A percentile compares a stretch with the other conserved stretches of the same genome.
phyloP scores from a whole-genome alignment of 345 rosid species.

The Lenwebbia sp. region DNA sequence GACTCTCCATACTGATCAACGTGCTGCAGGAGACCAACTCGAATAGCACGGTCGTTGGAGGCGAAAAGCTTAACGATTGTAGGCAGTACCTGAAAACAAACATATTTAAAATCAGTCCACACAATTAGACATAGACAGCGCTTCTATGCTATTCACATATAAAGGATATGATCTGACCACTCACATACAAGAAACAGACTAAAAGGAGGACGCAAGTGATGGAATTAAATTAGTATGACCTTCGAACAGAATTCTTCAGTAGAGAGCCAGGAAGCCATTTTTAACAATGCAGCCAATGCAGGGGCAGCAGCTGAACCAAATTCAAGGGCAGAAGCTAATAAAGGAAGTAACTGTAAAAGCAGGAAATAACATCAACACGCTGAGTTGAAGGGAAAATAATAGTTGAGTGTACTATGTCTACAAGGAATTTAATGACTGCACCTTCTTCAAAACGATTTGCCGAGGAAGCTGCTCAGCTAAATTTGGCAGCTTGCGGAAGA shows the following conservation, averaged over 20 bases:
- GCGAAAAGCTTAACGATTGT: constrained; percentile 83
- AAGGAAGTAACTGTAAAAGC: constrained; percentile 79
- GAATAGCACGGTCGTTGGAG: constrained; percentile 87
- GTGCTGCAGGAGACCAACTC: constrained; percentile 93
- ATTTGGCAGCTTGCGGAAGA: constrained; percentile 96
- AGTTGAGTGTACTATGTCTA: background rate
- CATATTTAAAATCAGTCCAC: background rate
- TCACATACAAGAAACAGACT: background rate
- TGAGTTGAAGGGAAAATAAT: background rate
- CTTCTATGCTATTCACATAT: background rate
- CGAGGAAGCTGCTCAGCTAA: constrained; percentile 98
- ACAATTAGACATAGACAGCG: background rate
- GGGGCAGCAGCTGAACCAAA: constrained; percentile 98
- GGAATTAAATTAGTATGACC: constrained; percentile 25
- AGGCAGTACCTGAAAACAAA: constrained; percentile 59
- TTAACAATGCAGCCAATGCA: constrained; percentile 80
- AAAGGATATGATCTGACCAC: background rate
- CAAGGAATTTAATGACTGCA: background rate
- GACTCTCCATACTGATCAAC: constrained; percentile 96
- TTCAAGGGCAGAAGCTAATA: constrained; percentile 95
- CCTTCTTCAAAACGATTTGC: constrained; percentile 92
- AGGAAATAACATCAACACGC: constrained; percentile 14
- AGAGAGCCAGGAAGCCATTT: constrained; percentile 96
- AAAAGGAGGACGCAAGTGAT: background rate
- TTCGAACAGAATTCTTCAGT: constrained; percentile 79